Evolutionary conservation across 176 grass and related monocot species (phyloP), one percentile per base, ranked within the genome.

Genomic region (Raddia guianensis): DNA sequence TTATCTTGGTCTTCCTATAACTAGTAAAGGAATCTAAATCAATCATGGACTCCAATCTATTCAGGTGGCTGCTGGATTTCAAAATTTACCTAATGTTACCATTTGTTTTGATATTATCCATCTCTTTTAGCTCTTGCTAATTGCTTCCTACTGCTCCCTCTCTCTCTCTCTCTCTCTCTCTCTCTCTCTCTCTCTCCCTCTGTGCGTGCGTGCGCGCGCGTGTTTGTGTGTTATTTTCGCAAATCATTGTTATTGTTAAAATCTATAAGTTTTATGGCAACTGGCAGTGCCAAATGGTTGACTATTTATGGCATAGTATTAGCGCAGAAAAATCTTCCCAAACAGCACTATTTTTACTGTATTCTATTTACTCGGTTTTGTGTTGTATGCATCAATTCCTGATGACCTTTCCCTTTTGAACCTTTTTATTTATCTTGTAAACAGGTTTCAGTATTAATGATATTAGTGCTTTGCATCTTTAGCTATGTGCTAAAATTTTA

Each of bases 41-140:
- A 5, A 40, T 40, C 37, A 2, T 40, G 37, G 37, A 5, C 37
- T 40, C 37, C 37, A 40, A 45, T 27, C 9, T 48, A 21, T 71
- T 49, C 14, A 16, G 9, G 7, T 44, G 50, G n/a, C 6, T 57
- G 53, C 2, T 32, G 3, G 44, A 70, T 75, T 65, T 13, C 20
- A 49, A 21, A 27, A 40, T 73, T 73, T 52, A 54, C 51, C 33
- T 42, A 15, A 27, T 2, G 21, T 32, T 58, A 58, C 7, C 44
- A 50, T 77, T 0, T 27, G 12, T 16, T 7, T 49, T 72, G 5
- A 16, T 20, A 66, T 27, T 61, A 61, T 61, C n/a, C 9, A 61
- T 66, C 42, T 32, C 7, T 69, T 67, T 66, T 49, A 16, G 40
- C 75, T 77, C 47, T 21, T 65, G 18, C 33, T 90, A 34, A 20